A percentile compares a stretch with the other conserved stretches of the same genome.
Conservation (phyloP, 768 basidiomycete species). For the Phlebiopsis flavidoalba region DNA sequence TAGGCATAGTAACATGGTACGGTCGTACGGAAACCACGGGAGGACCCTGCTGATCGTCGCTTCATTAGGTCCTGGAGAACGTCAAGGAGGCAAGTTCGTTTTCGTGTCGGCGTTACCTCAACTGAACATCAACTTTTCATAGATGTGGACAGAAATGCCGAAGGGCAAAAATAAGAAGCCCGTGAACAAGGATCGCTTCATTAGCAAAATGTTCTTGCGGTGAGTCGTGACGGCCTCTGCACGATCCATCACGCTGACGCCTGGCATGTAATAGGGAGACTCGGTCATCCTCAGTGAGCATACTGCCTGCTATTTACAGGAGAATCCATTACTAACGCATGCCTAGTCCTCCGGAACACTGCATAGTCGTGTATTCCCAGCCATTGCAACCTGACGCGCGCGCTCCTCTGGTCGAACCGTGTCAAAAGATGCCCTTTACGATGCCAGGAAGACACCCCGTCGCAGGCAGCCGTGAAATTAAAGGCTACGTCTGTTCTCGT, state of each 20-base stretch:
- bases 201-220: constrained; percentile 99
- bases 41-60: constrained; percentile 3
- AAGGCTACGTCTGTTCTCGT: neutral
- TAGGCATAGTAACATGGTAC: constrained; percentile 96
- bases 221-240: constrained; percentile 27
- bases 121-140: constrained; percentile 2
- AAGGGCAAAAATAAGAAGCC: constrained; percentile 99
- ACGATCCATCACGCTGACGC: neutral
- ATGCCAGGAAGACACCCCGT: too few relatives aligned
- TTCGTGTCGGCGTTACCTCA: neutral
- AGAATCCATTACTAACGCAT: constrained; percentile 27
- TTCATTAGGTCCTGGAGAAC: constrained; percentile 83
- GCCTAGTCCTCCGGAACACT: constrained; percentile 55
- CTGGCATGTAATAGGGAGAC: constrained; percentile 55
- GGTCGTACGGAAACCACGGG: constrained; percentile 21
- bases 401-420: neutral
- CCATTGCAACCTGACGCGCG: neutral
- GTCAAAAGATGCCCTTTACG: neutral
- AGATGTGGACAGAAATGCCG: constrained; percentile 99
- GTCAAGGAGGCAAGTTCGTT: constrained; percentile 79
- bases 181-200: constrained; percentile 98
- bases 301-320: neutral
- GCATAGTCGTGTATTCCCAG: constrained; percentile 12
- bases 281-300: constrained; percentile 93
- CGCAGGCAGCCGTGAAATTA: neutral